Conservation (phyloP, 768 basidiomycete species). For the Lyophyllum decastes region DNA sequence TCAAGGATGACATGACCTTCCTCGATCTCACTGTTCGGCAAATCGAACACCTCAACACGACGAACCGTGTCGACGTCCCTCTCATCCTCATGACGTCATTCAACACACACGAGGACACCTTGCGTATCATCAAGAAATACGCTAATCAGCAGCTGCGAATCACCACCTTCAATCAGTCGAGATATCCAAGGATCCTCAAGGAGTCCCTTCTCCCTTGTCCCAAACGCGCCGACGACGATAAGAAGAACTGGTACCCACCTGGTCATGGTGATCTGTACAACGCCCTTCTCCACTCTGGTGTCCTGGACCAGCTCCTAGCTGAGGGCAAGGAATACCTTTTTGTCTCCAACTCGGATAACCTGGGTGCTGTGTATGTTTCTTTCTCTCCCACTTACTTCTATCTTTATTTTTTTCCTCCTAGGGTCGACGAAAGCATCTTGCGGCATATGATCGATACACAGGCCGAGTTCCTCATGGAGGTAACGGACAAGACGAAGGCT, state of each 20-base stretch:
- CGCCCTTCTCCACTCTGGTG: slow-evolving; percentile 85
- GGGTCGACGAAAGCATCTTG: slow-evolving; percentile 82
- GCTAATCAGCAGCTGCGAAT: slow-evolving; percentile 93
- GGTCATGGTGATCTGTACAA: slow-evolving; percentile 98
- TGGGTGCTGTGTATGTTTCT: slow-evolving; percentile 79
- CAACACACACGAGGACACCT: slow-evolving; percentile 96
- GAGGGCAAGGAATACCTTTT: slow-evolving; percentile 98
- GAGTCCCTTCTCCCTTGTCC: slow-evolving; percentile 87
- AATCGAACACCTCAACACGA: slow-evolving; percentile 93
- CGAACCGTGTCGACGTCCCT: slow-evolving; percentile 85
- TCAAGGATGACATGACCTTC: slow-evolving; percentile 98
- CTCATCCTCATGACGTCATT: slow-evolving; percentile 99
- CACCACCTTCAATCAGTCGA: slow-evolving; percentile 90
- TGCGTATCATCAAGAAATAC: slow-evolving; percentile 96
- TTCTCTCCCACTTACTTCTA: not conserved
- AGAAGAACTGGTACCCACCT: slow-evolving; percentile 94
- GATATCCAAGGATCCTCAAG: slow-evolving; percentile 91
- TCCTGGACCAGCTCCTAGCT: slow-evolving; percentile 84
- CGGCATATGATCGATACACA: slow-evolving; percentile 82
- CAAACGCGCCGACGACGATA: slow-evolving; percentile 76
- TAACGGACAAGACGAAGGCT: slow-evolving; percentile 96
- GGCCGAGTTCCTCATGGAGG: slow-evolving; percentile 92
- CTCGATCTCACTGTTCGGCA: slow-evolving; percentile 92
- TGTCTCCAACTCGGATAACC: slow-evolving; percentile 95
- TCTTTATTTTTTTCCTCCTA: slow-evolving; percentile 22